These are phyloP conservation scores for Chiua virens DNA, from an alignment of 768 basidiomycete genomes.

Conservation along the genomic window DNA sequence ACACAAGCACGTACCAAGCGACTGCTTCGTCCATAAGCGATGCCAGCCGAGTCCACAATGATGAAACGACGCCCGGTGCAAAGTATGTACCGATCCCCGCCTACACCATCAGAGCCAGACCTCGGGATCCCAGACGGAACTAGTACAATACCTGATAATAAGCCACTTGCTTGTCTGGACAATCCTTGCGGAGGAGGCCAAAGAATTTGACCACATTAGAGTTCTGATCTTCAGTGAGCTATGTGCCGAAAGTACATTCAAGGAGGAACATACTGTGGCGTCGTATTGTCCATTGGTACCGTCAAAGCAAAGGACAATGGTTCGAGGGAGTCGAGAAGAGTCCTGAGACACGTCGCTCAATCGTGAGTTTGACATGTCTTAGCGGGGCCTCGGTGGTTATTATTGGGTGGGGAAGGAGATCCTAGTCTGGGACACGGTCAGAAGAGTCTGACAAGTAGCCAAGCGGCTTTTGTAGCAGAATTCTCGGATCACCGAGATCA, in stretches of 20 bases:
- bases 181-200: constrained; percentile 60
- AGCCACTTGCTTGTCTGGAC: constrained; percentile 50
- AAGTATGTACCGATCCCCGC: constrained; percentile 51
- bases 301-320: constrained; percentile 68
- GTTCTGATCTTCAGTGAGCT: constrained; percentile 37
- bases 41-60: constrained; percentile 56
- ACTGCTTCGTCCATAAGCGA: constrained; percentile 65
- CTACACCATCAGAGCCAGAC: constrained; percentile 23
- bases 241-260: background rate
- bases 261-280: constrained; percentile 37
- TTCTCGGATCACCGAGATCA: background rate
- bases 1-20: constrained; percentile 54
- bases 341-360: background rate
- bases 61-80: constrained; percentile 65
- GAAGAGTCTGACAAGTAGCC: background rate
- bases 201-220: constrained; percentile 75
- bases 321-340: constrained; percentile 31
- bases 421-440: background rate
- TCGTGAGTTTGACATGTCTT: constrained; percentile 16
- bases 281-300: constrained; percentile 60
- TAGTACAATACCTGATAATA: constrained; percentile 64
- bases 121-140: background rate
- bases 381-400: background rate
- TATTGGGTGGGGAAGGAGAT: background rate
- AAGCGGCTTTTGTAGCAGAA: constrained; percentile 1